Evolutionary conservation across 352 stramenopile species (phyloP).

Genomic region (Blastocystis sp.): DNA sequence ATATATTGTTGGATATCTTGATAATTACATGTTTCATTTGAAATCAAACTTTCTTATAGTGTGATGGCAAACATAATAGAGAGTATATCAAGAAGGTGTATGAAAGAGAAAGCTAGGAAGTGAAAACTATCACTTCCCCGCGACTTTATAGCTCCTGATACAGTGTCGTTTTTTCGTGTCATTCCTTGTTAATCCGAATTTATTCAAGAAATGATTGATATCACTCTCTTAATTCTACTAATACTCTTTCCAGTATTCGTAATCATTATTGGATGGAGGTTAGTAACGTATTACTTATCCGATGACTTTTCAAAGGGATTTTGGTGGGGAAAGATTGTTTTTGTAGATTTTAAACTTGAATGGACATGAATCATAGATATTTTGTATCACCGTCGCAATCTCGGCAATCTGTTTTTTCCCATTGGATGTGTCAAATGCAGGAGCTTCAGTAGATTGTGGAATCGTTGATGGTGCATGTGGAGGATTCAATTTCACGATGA

Average conservation of each 20-base stretch:
- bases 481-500: conserved; percentile 34
- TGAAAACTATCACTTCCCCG: too few species aligned
- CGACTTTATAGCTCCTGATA: too few species aligned
- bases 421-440: conserved; percentile 58
- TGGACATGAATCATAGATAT: neutral
- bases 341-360: neutral
- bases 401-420: conserved; percentile 65
- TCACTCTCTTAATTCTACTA: conserved; percentile 58
- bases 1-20: too few species aligned
- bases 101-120: too few species aligned
- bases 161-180: too few species aligned
- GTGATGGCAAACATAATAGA: too few species aligned
- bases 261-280: conserved; percentile 56
- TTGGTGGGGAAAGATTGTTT: conserved; percentile 37
- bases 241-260: conserved; percentile 59
- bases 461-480: neutral
- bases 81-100: too few species aligned
- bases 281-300: conserved; percentile 54
- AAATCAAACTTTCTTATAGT: too few species aligned
- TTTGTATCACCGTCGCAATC: conserved; percentile 35
- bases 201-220: conserved; percentile 42
- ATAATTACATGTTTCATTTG: too few species aligned
- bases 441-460: conserved; percentile 5
- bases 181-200: too few species aligned
- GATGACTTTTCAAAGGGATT: conserved; percentile 56